Base-by-base conservation (phyloP, 2,329 filamentous ascomycete genomes). In the Lojkania enalia region DNA sequence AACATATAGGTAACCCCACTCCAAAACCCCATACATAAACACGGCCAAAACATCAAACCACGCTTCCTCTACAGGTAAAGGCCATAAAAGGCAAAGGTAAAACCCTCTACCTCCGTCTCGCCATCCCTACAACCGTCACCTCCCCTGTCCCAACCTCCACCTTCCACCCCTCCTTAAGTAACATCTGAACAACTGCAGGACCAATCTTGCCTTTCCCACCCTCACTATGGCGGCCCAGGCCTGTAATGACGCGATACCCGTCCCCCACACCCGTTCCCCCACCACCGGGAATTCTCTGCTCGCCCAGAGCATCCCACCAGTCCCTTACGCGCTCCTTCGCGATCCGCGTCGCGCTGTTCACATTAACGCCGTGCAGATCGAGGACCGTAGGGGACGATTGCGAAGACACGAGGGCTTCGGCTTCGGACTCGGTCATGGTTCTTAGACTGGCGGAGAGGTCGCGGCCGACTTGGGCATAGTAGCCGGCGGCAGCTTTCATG, bases 301-400 rank as follows among this genome's bases (percentile, higher is more conserved):
- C 86, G 1, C 87, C 87, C 6, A 90, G 71, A 0, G 71, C 71
- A 14, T 82, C 73, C 91, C 90, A 96, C 92, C 92, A 97, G 7
- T 64, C 66, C 52, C 80, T 76, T 0, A 87, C 85, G 27, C 78
- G 79, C 35, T 84, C 77, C 20, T 80, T 78, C 1, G 88, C 84
- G 52, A 96, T 96, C 2, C 88, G 78, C 20, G 90, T 83, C 1
- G 87, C 92, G 65, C 95, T 88, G 37, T 83, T 76, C 1, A 96
- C 90, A 33, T 79, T 84, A 4, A 96, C 83, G 4, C 90, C 89
- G 66, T 97, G 92, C 19, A 97, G 74, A 67, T 97, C 92, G 5
- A 95, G 75, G 15, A 77, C 73, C 1, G 70, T 75, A 0, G 77
- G 78, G 39, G 87, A 89, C 39, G 88, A 91, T 61, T 90, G 86